These are phyloP conservation scores for Plasmopara viticola DNA, from an alignment of 352 stramenopile genomes.

Conservation along the genomic window DNA sequence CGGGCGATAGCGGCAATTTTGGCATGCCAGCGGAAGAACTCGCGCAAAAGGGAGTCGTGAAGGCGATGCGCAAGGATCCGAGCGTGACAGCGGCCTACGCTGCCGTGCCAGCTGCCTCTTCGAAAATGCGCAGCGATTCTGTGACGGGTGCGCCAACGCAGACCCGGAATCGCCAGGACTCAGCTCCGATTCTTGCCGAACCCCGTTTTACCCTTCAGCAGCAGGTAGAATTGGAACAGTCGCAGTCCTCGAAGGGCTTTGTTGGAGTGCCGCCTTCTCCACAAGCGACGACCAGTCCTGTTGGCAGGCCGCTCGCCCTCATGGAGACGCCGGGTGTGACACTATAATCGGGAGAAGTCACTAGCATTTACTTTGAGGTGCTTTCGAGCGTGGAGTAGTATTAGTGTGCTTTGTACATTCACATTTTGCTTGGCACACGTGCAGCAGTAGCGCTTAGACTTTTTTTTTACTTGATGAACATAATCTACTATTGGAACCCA, in stretches of 20 bases:
- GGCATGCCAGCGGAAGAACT: conserved; percentile 16
- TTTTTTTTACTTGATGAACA: conserved; percentile 28
- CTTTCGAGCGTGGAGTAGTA: conserved; percentile 7
- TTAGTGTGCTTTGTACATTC: conserved; percentile 24
- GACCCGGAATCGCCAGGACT: conserved; percentile 28
- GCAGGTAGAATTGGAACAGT: conserved; percentile 28
- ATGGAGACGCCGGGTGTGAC: conserved; percentile 34
- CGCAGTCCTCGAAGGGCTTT: conserved; percentile 19
- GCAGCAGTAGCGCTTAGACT: conserved; percentile 12
- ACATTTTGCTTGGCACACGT: conserved; percentile 25
- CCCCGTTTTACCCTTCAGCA: conserved; percentile 37
- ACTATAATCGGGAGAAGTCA: conserved; percentile 16
- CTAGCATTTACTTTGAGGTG: conserved; percentile 15
- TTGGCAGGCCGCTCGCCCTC: conserved; percentile 19
- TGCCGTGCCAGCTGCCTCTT: conserved; percentile 16
- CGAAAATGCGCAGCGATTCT: conserved; percentile 35
- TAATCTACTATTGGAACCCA: conserved; percentile 4
- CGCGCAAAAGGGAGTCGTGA: conserved; percentile 20
- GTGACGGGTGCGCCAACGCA: conserved; percentile 22
- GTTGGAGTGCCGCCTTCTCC: conserved; percentile 20
- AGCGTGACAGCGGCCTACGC: conserved; percentile 11
- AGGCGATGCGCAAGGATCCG: conserved; percentile 33
- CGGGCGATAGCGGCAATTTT: conserved; percentile 10
- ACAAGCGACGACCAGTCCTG: conserved; percentile 19
- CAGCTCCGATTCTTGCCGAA: conserved; percentile 25